Conservation (phyloP, 306 rosid species). For the Pyrus bretschneideri region DNA sequence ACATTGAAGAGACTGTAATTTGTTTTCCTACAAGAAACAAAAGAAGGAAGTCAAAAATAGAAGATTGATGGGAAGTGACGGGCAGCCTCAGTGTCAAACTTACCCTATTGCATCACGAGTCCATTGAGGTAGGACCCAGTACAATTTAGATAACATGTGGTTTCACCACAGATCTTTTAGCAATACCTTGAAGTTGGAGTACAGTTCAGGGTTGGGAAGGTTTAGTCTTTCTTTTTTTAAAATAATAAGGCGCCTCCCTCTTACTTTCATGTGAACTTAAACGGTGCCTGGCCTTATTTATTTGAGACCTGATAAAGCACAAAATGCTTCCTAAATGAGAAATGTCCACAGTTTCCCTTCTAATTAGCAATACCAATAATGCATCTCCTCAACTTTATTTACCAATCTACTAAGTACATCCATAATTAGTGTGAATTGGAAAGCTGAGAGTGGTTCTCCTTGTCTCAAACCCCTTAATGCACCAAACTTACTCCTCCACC, state of each 20-base stretch:
- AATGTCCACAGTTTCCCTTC: neutral
- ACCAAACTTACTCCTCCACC: neutral
- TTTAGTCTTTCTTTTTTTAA: no score
- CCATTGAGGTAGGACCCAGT: neutral
- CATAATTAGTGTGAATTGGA: neutral
- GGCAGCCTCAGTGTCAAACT: neutral
- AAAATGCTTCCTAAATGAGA: neutral
- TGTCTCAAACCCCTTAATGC: neutral
- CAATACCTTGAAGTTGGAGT: neutral
- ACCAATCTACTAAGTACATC: neutral
- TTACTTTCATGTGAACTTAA: neutral
- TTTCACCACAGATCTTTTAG: neutral
- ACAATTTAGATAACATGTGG: neutral
- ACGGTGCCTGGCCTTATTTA: neutral
- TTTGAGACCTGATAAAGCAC: neutral
- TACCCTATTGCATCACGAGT: neutral
- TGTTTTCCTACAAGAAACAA: no score
- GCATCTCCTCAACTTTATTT: no score
- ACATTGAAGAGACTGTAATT: neutral
- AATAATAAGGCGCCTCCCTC: neutral
- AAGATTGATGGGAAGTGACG: neutral
- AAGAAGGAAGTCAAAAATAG: no score
- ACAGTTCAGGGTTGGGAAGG: neutral
- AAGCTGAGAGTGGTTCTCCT: neutral
- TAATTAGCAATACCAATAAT: neutral